These are phyloP conservation scores for Exophiala sp. DNA, from an alignment of 2,329 filamentous ascomycete species.

Conservation along the genomic window DNA sequence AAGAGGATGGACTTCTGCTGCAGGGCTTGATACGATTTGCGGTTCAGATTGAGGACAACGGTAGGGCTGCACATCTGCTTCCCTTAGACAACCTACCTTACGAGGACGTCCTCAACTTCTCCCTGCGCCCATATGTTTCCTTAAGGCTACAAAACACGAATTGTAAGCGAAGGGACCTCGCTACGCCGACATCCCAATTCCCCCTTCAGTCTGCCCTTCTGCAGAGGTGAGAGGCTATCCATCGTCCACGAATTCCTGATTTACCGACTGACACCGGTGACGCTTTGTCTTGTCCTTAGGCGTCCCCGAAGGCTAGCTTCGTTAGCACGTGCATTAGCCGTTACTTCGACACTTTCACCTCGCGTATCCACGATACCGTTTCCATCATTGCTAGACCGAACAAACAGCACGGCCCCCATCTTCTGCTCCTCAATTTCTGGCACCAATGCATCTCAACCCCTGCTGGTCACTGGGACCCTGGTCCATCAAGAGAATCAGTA, in stretches of 20 bases:
- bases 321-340: conserved; percentile 17
- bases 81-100: background rate
- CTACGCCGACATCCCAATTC: too few species aligned
- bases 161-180: background rate
- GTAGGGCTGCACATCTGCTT: background rate
- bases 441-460: conserved; percentile 2
- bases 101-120: background rate
- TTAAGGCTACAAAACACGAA: background rate
- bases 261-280: too few species aligned
- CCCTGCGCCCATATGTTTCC: too few species aligned
- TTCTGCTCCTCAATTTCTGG: conserved; percentile 4
- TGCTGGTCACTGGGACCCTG: background rate
- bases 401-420: conserved; percentile 4
- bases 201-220: too few species aligned
- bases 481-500: background rate
- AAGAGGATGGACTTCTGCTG: background rate
- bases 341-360: conserved; percentile 9
- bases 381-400: conserved; percentile 12
- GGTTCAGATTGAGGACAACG: background rate
- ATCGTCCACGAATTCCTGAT: too few species aligned
- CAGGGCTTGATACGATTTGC: background rate
- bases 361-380: conserved; percentile 11
- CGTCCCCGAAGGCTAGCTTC: conserved; percentile 17
- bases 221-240: background rate
- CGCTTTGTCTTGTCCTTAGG: conserved; percentile 7